Conservation (phyloP, 768 basidiomycete species). For the Auricularia sp. region DNA sequence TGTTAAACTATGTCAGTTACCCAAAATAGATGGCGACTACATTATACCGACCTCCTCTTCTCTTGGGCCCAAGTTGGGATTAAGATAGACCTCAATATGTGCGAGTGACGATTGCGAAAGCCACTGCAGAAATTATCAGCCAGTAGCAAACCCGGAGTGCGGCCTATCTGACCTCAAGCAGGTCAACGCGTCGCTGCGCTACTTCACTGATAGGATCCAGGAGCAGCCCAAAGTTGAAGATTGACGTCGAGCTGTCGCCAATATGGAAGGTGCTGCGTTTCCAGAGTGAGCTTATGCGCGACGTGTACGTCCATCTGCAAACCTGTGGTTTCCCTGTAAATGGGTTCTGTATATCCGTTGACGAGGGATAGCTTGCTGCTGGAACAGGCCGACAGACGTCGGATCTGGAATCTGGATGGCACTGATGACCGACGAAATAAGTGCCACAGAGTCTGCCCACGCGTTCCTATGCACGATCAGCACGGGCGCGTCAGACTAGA, state of each 20-base stretch:
- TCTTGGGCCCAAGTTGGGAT: conserved; percentile 39
- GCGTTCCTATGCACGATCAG: conserved; percentile 31
- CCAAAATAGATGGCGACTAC: neutral
- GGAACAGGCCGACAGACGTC: conserved; percentile 63
- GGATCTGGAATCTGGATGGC: conserved; percentile 62
- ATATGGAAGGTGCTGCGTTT: conserved; percentile 49
- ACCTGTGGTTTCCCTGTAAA: conserved; percentile 59
- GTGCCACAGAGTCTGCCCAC: conserved; percentile 50
- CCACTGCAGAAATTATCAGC: conserved; percentile 37
- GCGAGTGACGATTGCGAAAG: conserved; percentile 51
- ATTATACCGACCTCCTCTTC: conserved; percentile 52
- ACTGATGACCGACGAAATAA: conserved; percentile 63
- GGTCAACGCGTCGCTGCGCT: conserved; percentile 77
- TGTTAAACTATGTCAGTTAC: neutral
- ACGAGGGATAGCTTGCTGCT: conserved; percentile 50
- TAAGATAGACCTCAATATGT: conserved; percentile 68
- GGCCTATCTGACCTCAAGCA: conserved; percentile 48
- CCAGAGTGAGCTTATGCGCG: neutral
- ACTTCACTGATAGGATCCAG: conserved; percentile 79
- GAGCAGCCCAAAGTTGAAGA: conserved; percentile 61
- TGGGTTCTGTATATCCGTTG: conserved; percentile 44
- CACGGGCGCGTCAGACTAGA: no score
- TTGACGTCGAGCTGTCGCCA: conserved; percentile 58
- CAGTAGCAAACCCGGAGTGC: no score
- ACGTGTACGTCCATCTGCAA: neutral